Conservation (phyloP, 768 basidiomycete species). For the Polyporus arcularius region DNA sequence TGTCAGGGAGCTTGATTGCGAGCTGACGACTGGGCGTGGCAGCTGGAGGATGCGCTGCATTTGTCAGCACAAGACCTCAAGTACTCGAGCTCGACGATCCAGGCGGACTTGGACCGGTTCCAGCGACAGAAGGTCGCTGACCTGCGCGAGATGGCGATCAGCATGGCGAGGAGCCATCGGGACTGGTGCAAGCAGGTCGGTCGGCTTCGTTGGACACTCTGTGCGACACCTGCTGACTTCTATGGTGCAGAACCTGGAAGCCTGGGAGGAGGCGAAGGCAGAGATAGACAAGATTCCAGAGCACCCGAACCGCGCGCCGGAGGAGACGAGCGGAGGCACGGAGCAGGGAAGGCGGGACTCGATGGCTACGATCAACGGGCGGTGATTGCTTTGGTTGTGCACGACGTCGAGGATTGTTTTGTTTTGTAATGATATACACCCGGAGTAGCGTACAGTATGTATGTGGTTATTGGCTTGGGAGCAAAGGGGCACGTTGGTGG, state of each 20-base stretch:
- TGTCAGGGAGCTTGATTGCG: conserved; percentile 1
- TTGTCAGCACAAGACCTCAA: conserved; percentile 92
- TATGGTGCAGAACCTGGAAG: conserved; percentile 79
- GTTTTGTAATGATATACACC: background rate
- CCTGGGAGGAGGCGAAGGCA: conserved; percentile 94
- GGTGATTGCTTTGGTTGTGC: conserved; percentile 27
- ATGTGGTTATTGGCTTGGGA: too few relatives aligned
- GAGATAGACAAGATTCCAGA: conserved; percentile 90
- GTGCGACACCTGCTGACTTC: background rate
- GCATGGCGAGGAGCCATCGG: conserved; percentile 85
- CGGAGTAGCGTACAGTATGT: too few relatives aligned
- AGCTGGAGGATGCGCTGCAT: conserved; percentile 96
- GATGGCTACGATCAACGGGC: conserved; percentile 69
- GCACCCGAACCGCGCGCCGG: conserved; percentile 77
- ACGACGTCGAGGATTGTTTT: background rate
- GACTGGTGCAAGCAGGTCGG: conserved; percentile 96
- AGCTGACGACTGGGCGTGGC: conserved; percentile 13
- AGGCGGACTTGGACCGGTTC: conserved; percentile 96
- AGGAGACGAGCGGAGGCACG: conserved; percentile 34
- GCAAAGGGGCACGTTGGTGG: background rate
- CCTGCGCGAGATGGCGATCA: conserved; percentile 89
- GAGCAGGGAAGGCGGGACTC: conserved; percentile 61
- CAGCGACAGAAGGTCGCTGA: conserved; percentile 99
- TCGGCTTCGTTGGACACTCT: background rate
- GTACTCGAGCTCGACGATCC: conserved; percentile 94